Evolutionary conservation across 2,329 filamentous ascomycete genomes (phyloP), one percentile per base, ranked within the genome.

Genomic region (Colletotrichum trifolii): DNA sequence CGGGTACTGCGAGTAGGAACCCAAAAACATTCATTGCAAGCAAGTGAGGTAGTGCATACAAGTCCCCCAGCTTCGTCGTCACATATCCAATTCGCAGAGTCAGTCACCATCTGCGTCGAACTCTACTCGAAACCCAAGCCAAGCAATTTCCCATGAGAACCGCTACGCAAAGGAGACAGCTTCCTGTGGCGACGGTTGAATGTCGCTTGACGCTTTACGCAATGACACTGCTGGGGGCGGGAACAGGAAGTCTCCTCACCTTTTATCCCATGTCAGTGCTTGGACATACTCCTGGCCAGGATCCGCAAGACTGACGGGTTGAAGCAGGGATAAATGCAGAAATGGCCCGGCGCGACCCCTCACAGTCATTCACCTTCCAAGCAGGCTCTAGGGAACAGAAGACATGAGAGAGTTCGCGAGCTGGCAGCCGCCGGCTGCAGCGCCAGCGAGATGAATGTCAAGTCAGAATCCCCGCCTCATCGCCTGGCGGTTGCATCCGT

Each of bases 181-280:
- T 25, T 25, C 25, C 40, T 11, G 42, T 54, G 43, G 50, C 45
- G 25, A 42, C 17, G 15, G 25, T 25, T 12, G 35, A 63, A 40
- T 25, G 46, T 40, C 38, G 39, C 7, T 48, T 42, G 5, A 25
- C 25, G 25, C 25, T 25, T 5, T 17, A 33, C 40, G 49, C 48
- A 36, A 56, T 38, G 45, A n/a, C 38, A 43, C 15, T 35, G 35
- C 33, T 34, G 36, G 34, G 42, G 52, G 55, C 38, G 42, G 46
- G 40, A 38, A 17, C 47, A 36, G 48, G 43, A 50, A 38, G 53
- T 54, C 25, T 53, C 47, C 55, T 35, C 47, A 17, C 17, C 39
- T 53, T 66, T 66, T 60, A 43, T 66, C 64, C 60, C 60, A 64
- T 64, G 60, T 66, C 34, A 13, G 64, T 66, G 64, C 64, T 66